Conservation (phyloP, 1,139 yeast genomes). For the Protomyces lactucae-debilis region DNA sequence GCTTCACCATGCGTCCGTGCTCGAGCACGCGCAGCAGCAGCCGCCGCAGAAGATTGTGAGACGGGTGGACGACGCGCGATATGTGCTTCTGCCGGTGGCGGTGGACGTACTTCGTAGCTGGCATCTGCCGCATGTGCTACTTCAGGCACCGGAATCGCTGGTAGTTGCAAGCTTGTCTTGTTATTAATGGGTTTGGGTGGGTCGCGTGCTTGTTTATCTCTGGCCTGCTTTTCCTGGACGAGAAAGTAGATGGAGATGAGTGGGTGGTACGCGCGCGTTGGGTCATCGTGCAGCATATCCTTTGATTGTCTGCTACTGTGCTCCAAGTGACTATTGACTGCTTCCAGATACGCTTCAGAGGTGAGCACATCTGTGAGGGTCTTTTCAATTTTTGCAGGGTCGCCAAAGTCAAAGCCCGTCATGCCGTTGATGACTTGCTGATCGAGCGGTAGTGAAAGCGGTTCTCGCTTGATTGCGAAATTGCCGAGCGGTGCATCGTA, state of each 20-base stretch:
- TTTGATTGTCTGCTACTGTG: background rate
- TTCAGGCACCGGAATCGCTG: constrained; percentile 19
- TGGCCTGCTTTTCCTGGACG: constrained; percentile 75
- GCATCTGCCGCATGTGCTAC: constrained; percentile 13
- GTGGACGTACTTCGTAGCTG: constrained; percentile 4
- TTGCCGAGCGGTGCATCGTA: constrained; percentile 69
- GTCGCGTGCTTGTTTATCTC: constrained; percentile 37
- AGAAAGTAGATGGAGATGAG: constrained; percentile 77
- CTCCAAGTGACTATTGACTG: constrained; percentile 56
- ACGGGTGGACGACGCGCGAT: background rate
- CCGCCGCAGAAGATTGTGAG: background rate
- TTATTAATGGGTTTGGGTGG: background rate
- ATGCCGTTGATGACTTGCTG: constrained; percentile 66
- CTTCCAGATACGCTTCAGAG: constrained; percentile 64
- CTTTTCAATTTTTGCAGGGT: constrained; percentile 53
- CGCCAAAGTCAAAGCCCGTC: constrained; percentile 74
- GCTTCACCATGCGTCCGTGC: constrained; percentile 27
- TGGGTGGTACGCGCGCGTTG: constrained; percentile 68
- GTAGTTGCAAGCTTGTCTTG: constrained; percentile 7
- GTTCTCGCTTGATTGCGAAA: constrained; percentile 70
- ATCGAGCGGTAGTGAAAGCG: constrained; percentile 70
- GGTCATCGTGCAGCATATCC: constrained; percentile 28
- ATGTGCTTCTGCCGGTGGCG: background rate
- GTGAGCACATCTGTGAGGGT: constrained; percentile 57
- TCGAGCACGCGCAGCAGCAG: constrained; percentile 23